phyloP scores from a whole-genome alignment of 2,329 filamentous ascomycete genomes.

The Aspergillus quadricinctus region DNA sequence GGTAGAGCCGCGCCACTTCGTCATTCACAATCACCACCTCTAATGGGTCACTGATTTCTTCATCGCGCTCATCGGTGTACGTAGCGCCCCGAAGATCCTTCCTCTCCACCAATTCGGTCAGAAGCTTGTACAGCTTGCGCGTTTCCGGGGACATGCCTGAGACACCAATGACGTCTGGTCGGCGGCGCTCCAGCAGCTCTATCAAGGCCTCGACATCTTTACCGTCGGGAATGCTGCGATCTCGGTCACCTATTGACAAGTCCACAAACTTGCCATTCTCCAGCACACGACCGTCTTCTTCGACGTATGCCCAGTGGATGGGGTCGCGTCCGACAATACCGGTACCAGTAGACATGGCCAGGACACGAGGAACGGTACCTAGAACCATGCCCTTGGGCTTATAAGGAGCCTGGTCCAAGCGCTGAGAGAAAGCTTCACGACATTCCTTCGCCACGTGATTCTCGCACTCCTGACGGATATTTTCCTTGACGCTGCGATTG shows the following conservation, averaged over 20 bases:
- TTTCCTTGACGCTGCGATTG: constrained; percentile 89
- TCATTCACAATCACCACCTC: constrained; percentile 93
- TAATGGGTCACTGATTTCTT: constrained; percentile 71
- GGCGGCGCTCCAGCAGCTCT: constrained; percentile 71
- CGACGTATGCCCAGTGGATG: constrained; percentile 85
- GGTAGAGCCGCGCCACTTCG: constrained; percentile 93
- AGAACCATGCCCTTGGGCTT: constrained; percentile 90
- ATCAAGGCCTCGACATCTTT: constrained; percentile 66
- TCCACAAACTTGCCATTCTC: constrained; percentile 87
- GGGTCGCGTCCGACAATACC: constrained; percentile 71
- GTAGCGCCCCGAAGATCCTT: constrained; percentile 73
- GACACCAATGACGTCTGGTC: constrained; percentile 85
- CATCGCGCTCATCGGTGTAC: constrained; percentile 78
- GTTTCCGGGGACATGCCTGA: constrained; percentile 87
- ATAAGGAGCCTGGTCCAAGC: constrained; percentile 91
- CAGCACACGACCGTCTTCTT: constrained; percentile 83
- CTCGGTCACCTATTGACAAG: constrained; percentile 60
- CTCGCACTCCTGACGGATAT: constrained; percentile 87
- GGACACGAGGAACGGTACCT: constrained; percentile 80
- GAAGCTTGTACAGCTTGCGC: constrained; percentile 72
- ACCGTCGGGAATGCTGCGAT: constrained; percentile 64
- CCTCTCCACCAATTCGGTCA: constrained; percentile 73
- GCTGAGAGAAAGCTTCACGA: constrained; percentile 81
- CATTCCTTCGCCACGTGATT: constrained; percentile 84
- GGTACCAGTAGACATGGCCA: constrained; percentile 81